Evolutionary conservation across 805 yeast species (phyloP), one percentile per base, ranked within the genome.

Genomic region (Ogataea siamensis): DNA sequence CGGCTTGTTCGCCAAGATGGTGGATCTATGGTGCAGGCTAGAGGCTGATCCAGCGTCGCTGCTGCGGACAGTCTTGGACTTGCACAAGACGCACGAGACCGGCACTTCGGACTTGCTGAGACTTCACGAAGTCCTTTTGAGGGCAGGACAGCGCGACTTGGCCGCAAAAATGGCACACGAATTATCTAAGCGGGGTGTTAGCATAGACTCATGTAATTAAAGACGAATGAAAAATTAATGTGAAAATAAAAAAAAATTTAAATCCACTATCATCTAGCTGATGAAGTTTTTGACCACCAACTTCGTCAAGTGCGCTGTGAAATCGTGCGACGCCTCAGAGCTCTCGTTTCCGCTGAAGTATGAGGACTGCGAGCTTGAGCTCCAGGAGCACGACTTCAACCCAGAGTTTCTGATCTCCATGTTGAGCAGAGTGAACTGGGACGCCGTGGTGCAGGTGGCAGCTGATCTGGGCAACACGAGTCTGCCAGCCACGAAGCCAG

Each of bases 211-310:
- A 16, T 28, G 21, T 17, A 28, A 17, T 7, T 28, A 17, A 17
- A 22, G n/a, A 22, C 34, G 14, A 31, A 12, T n/a, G 27, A 31
- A 19, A 19, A 31, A 17, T 15, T 21, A 19, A 18, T 17, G 14
- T 21, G 36, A 32, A 32, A 32, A 38, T 10, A 16, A 28, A 39
- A 33, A 17, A 32, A 30, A 14, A 17, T 33, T 23, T 19, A 28
- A 24, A 16, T 12, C 12, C 6, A 14, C 11, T 24, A 27, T 35
- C 15, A 27, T 35, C 15, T 27, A 16, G 15, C 21, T 24, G 19
- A 91, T 91, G 99, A 91, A 93, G 66, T 79, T 91, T 54, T 68
- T 93, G 18, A 91, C 99, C n/a, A 86, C 97, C 9, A 93, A 93
- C 63, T 93, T 93, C 63, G 95, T 93, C 46, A 87, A 83, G 59